These are phyloP conservation scores for Fusarium torulosum DNA, from an alignment of 2,329 filamentous ascomycete species.

Conservation along the genomic window DNA sequence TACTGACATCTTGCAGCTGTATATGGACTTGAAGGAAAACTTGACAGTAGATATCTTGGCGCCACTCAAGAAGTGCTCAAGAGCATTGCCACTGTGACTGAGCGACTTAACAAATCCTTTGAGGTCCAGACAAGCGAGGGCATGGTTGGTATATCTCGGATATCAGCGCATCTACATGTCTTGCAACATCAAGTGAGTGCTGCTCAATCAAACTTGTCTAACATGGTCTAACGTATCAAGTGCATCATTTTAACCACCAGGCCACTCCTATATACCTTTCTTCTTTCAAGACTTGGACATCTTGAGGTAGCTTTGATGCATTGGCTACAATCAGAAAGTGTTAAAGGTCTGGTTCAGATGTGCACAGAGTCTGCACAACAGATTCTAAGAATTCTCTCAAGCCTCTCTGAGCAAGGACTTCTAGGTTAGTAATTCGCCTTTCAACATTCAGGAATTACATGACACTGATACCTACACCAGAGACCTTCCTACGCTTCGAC, in stretches of 20 bases:
- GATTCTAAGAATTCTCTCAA: constrained; percentile 26
- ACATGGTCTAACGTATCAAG: not conserved
- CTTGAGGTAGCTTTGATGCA: constrained; percentile 38
- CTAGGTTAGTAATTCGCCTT: constrained; percentile 9
- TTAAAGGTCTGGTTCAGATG: constrained; percentile 26
- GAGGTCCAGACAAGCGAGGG: constrained; percentile 34
- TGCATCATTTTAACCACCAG: constrained; percentile 42
- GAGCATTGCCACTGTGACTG: constrained; percentile 37
- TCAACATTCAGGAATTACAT: rapidly evolving
- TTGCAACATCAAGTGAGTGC: constrained; percentile 38
- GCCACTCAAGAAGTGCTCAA: constrained; percentile 39
- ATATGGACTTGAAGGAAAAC: constrained; percentile 43
- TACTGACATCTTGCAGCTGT: constrained; percentile 27
- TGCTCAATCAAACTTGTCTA: rapidly evolving
- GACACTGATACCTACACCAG: not conserved
- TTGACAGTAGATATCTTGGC: constrained; percentile 39
- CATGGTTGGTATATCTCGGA: constrained; percentile 31
- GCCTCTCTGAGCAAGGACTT: constrained; percentile 35
- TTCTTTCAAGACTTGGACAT: constrained; percentile 38
- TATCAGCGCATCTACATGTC: constrained; percentile 39
- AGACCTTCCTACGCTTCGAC: constrained; percentile 32
- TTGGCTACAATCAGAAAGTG: constrained; percentile 39
- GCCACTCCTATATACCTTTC: constrained; percentile 39
- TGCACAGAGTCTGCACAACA: constrained; percentile 33
- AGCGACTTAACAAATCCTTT: constrained; percentile 35